Evolutionary conservation across 2,329 filamentous ascomycete species (phyloP), one percentile per base, ranked within the genome.

Genomic region (Blumeria graminis): DNA sequence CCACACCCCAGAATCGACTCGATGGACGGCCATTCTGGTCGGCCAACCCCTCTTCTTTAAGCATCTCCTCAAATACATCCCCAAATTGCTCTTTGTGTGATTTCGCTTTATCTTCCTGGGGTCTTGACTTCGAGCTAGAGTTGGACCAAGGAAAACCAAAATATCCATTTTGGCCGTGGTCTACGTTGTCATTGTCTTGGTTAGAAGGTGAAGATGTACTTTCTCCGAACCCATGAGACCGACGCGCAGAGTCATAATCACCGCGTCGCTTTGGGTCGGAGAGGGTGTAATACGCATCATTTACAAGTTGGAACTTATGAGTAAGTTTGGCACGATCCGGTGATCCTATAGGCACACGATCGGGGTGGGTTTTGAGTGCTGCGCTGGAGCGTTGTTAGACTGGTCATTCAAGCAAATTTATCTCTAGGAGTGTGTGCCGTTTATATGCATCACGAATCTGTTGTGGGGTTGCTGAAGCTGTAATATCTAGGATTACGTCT

Each of bases 391-490:
- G 50, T 34, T 41, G 34, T 46, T 11, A 32, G 32, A 35, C 16
- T n/a, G 35, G 10, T 39, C 35, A 53, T 16, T 28, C 32, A 28
- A 36, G 16, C 50, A 22, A 33, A 28, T 28, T 28, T 4, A 28
- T 34, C 33, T 54, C 13, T 53, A 7, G 38, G 7, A 43, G 61
- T 7, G 18, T 43, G 39, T 63, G 86, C 83, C 84, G 83, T 69
- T 98, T 98, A 74, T 96, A 98, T 55, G 89, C 92, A 74, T 86
- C 84, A 63, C 90, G 84, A 66, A 98, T 82, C 68, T 96, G 84
- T 65, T 88, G 80, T 58, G 81, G 78, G 0, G 80, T 84, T 36
- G 90, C 88, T 62, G 76, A 82, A 38, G 86, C 76, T 55, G 81
- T 67, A 59, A 94, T 69, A 60, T 83, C 83, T 54, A 94, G 80